Conservation (phyloP, 192 early-diverging fungal species). For the Entophlyctis helioformis region DNA sequence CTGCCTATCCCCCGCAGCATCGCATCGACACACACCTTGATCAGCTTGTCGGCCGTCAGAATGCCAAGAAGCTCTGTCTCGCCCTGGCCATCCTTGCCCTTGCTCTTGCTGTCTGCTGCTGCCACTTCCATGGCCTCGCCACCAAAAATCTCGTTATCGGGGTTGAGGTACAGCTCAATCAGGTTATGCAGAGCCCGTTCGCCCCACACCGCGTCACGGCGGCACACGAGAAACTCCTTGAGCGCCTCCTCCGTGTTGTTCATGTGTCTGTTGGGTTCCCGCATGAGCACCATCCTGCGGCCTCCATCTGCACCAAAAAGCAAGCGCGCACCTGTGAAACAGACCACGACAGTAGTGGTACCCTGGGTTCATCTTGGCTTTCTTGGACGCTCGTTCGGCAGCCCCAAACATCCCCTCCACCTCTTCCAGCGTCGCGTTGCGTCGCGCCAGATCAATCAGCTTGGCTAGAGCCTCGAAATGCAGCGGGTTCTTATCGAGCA, state of each 20-base stretch:
- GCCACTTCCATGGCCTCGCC: slow-evolving; percentile 33
- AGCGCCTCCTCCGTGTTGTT: slow-evolving; percentile 36
- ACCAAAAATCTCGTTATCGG: slow-evolving; percentile 38
- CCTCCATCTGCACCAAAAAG: background rate
- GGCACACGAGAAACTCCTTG: slow-evolving; percentile 32
- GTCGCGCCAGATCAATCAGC: slow-evolving; percentile 30
- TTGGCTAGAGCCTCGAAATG: slow-evolving; percentile 22
- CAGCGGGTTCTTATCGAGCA: slow-evolving; percentile 25
- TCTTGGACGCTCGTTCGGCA: slow-evolving; percentile 17
- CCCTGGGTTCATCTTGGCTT: slow-evolving; percentile 25
- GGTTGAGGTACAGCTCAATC: slow-evolving; percentile 47
- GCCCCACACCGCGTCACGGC: slow-evolving; percentile 34
- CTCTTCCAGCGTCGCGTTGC: slow-evolving; percentile 31
- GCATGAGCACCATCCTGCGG: background rate
- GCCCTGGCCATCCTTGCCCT: slow-evolving; percentile 22
- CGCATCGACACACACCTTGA: slow-evolving; percentile 38
- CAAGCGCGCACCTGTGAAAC: slow-evolving; percentile 17
- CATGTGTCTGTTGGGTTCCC: slow-evolving; percentile 15
- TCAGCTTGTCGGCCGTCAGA: slow-evolving; percentile 39
- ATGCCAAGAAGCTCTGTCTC: slow-evolving; percentile 35
- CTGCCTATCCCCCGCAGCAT: too few relatives aligned
- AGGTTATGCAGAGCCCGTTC: slow-evolving; percentile 28
- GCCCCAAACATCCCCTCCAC: slow-evolving; percentile 17
- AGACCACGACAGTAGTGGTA: slow-evolving; percentile 42
- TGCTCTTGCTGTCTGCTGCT: slow-evolving; percentile 4